A percentile compares a stretch with the other conserved stretches of the same genome.
These are phyloP conservation scores for Phtheirospermum japonicum DNA, from an alignment of 257 asterid species.

Conservation along the genomic window DNA sequence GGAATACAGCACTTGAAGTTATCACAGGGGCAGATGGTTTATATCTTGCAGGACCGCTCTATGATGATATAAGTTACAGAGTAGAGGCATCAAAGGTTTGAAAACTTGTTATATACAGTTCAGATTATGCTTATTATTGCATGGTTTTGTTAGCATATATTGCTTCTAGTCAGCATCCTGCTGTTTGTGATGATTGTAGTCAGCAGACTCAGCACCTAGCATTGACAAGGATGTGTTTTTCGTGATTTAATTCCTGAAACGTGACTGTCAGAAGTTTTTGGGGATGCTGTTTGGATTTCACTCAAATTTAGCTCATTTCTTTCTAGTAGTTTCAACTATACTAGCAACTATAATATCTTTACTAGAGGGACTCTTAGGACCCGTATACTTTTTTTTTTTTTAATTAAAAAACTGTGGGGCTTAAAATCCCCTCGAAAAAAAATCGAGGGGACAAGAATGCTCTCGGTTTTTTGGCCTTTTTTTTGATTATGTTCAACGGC, in stretches of 20 bases:
- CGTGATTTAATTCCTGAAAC: not conserved
- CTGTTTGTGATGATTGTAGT: not conserved
- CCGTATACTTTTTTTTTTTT: no score
- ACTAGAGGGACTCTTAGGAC: not conserved
- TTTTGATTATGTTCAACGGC: no score
- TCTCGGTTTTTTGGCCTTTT: no score
- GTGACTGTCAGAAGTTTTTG: not conserved
- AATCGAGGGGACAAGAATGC: no score
- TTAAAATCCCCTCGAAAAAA: no score
- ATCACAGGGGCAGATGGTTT: conserved; percentile 67
- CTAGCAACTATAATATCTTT: not conserved
- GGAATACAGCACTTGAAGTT: conserved; percentile 67
- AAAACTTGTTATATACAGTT: conserved; percentile 22
- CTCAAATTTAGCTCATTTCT: not conserved
- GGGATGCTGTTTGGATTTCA: not conserved
- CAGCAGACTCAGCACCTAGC: not conserved
- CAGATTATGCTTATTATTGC: conserved; percentile 13
- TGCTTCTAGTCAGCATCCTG: not conserved
- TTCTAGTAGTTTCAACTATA: not conserved
- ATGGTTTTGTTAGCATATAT: conserved; percentile 6
- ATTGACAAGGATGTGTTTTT: not conserved
- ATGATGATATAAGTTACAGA: conserved; percentile 74
- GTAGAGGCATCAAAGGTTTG: conserved; percentile 88
- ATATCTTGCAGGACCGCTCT: conserved; percentile 89
- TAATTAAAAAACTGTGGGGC: not conserved